Base-by-base conservation (phyloP, 495 filamentous ascomycete species). In the Podospora pseudopauciseta region DNA sequence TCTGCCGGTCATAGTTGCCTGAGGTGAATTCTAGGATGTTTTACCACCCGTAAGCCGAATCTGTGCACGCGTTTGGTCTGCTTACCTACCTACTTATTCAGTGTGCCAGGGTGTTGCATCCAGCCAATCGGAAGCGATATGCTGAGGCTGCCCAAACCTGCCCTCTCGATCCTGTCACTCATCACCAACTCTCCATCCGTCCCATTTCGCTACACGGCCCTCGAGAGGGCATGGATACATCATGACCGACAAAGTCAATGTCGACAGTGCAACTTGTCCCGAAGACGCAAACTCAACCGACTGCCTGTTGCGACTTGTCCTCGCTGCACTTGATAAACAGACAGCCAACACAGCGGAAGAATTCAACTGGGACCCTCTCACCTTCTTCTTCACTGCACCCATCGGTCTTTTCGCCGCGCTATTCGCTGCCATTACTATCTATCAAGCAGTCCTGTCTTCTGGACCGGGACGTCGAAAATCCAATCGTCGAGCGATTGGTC, bases 241-340 rank as follows among this genome's bases (percentile, higher is more conserved):
- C 54, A 57, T 58, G 55, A 4, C 55, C 3, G 11, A 11, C 23
- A 20, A 20, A 26, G n/a, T 9, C n/a, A 58, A 20, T 11, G 3
- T 26, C n/a, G n/a, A 58, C 6, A 58, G 55, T 20, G 39, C 56
- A 18, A 59, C 56, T 20, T 62, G 60, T 34, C 60, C 23, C 20
- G 60, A 62, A 27, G 30, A 32, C 27, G 19, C 30, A 27, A 62
- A 62, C 60, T 62, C 60, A 32, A 62, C 60, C 23, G 60, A 62
- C 7, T 62, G 60, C 26, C 60, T 62, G 6, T 62, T 62, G 16
- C 60, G 60, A n/a, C 26, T 27, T 18, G 18, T 62, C 18, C 23
- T 32, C 20, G 27, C 20, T 5, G 23, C 27, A n/a, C 26, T 62
- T 11, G 60, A 62, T 0, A 32, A 62, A 5, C 26, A 62, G 18